Evolutionary conservation across 139 green algal genomes (phyloP), one percentile per base, ranked within the genome.

Genomic region (Nannochloris sp.): DNA sequence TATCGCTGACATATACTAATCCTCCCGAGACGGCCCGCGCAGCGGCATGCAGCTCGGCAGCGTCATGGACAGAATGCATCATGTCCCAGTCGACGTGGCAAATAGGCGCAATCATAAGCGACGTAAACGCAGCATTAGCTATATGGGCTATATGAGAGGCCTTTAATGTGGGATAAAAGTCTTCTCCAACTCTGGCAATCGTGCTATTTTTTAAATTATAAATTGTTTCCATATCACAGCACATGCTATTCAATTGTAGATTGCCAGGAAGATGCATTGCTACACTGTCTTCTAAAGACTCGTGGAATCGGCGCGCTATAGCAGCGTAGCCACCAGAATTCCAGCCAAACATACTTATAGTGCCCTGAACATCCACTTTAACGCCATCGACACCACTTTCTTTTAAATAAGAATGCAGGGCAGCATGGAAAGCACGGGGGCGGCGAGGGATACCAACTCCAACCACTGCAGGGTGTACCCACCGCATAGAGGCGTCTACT

Each of bases 171-270:
- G 37, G 37, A 12, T 45, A 45, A 12, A 19, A 45, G 12, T 45
- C 37, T 45, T 45, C 37, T 19, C 37, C 37, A 12, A 45, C 37
- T 12, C 37, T 45, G 9, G 12, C 9, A 9, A 45, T 19, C 9
- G 9, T 45, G 37, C 9, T 45, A 45, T 45, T 9, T 9, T 12
- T 45, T 12, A 45, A 19, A 12, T 45, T 45, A 45, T 45, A 45
- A 9, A 45, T 87, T 77, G 92, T 93, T 54, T 97, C 92, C 2
- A 84, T 96, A 36, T 82, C 91, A 83, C 97, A 92, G 78, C 90
- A 97, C 93, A 98, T 98, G 91, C 92, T 97, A 80, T 96, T 95
- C 75, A 98, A 97, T 69, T 80, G 68, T 57, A 91, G 81, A 76
- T 96, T 97, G 55, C 78, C 76, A 1, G 75, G 71, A 67, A 98